Base-by-base conservation (phyloP, 73 alveolate genomes). In the Tetrahymena thermophila region DNA sequence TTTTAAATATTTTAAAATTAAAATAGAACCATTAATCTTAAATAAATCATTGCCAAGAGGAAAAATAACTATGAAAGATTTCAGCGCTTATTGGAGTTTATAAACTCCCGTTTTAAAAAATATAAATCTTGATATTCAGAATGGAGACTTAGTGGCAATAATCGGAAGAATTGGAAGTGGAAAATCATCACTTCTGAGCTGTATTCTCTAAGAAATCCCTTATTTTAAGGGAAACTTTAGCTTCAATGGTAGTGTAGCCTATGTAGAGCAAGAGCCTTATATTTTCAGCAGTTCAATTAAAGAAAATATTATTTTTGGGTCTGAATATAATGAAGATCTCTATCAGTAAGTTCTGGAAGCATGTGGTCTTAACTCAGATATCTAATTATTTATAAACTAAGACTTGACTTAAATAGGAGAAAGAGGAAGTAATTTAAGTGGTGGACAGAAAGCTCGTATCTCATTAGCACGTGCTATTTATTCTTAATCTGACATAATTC, bases 91-190 rank as follows among this genome's bases (percentile, higher is more conserved):
- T 44, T 44, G 83, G 96, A 93, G 23, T 94, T 35, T 35, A 84
- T 84, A 85, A 37, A 37, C 43, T 37, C 40, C 97, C 7, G 50
- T 96, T 89, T 96, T 97, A 50, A 96, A 94, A 43, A 93, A 97
- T 35, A 44, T 97, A 5, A 84, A 56, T 85, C 35, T 97, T 13
- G 13, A 55, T 17, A 50, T 97, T 31, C 23, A 56, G 38, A 44
- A 94, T 31, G 98, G 98, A 17, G 98, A 97, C 83, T 97, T 97
- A 35, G 93, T 96, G 84, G 96, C 97, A 3, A 94, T 97, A 14
- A 85, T 97, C 56, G 99, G 99, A 42, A 96, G 94, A 56, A 98
- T 97, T 34, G 99, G 99, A 31, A 96, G 97, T 34, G 99, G 99
- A 1, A 97, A 97, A 94, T 85, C 98, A 35, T 42, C 97, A 17